Base-by-base conservation (phyloP, 768 basidiomycete species). In the Roridomyces roridus region DNA sequence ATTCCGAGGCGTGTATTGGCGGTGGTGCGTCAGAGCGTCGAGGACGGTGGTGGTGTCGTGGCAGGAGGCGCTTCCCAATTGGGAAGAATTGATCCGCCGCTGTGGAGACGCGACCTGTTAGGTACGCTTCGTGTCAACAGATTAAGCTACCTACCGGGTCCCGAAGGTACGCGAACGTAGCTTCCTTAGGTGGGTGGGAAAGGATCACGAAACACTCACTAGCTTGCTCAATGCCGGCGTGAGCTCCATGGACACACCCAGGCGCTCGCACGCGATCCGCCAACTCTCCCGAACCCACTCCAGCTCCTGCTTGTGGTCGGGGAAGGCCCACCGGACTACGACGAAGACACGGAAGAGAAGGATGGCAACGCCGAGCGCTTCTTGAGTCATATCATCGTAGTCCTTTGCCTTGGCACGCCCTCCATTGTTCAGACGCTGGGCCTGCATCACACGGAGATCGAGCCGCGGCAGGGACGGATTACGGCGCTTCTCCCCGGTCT, bases 331-430 rank as follows among this genome's bases (percentile, higher is more conserved):
- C 20, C n/a, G 12, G 10, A 24, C 31, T 29, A 23, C 37, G 46
- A 63, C 6, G 17, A 23, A 18, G 34, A 29, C 34, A 14, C 55
- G 55, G 21, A 25, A 66, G 15, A 44, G 12, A 1, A 36, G 8
- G 14, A 65, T 59, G 12, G 60, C 53, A 14, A 49, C 21, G 15
- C 24, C 39, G 14, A 52, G n/a, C 21, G 35, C 24, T 18, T 61
- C 63, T 46, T 59, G 37, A 17, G 47, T 50, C 6, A 21, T 15
- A 1, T 47, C 52, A 20, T 57, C 59, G 14, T 56, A 57, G 53
- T 64, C 60, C 45, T 42, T 46, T n/a, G 60, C 63, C 28, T 56
- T 59, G 11, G 63, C 47, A 31, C 62, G 50, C 15, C 51, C 49
- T 25, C 49, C 20, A n/a, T 51, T 40, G 39, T 5, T 23, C 2